A percentile compares a stretch with the other conserved stretches of the same genome.
These are phyloP conservation scores for Helicostylum pulchrum DNA, from an alignment of 192 early-diverging fungal genomes.

Conservation along the genomic window DNA sequence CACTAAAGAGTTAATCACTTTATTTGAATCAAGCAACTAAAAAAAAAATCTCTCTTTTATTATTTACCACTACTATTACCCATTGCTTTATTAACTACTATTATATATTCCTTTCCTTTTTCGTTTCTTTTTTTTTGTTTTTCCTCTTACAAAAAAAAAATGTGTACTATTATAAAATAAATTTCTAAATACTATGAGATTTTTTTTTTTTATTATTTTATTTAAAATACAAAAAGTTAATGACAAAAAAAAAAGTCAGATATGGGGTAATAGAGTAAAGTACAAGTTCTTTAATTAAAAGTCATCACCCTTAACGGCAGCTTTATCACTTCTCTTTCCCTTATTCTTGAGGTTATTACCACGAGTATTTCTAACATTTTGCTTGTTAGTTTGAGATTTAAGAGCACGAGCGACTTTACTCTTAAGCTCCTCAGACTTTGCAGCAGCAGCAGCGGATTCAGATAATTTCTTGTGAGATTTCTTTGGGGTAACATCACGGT, in stretches of 20 bases:
- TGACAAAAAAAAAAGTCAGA: too few relatives aligned
- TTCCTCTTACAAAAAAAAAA: too few relatives aligned
- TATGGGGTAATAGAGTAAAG: too few relatives aligned
- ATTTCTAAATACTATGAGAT: too few relatives aligned
- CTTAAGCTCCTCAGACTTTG: constrained; percentile 49
- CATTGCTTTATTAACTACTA: too few relatives aligned
- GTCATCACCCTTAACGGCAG: constrained; percentile 24
- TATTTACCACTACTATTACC: background rate
- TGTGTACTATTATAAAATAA: too few relatives aligned
- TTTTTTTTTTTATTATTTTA: too few relatives aligned
- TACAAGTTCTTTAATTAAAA: too few relatives aligned
- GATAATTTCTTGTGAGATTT: constrained; percentile 6
- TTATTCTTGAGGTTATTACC: constrained; percentile 52
- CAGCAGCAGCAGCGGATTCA: constrained; percentile 12
- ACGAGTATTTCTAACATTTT: constrained; percentile 17
- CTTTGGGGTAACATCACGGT: constrained; percentile 43
- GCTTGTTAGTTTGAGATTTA: constrained; percentile 27
- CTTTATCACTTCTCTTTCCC: constrained; percentile 46
- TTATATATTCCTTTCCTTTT: too few relatives aligned
- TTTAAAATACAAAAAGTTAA: too few relatives aligned
- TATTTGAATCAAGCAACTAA: constrained; percentile 42
- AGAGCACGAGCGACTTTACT: constrained; percentile 46
- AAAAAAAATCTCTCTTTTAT: background rate
- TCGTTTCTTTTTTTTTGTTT: too few relatives aligned
- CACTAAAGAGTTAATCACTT: constrained; percentile 78